These are phyloP conservation scores for Parascedosporium putredinis DNA, from an alignment of 2,329 filamentous ascomycete species.

Conservation along the genomic window DNA sequence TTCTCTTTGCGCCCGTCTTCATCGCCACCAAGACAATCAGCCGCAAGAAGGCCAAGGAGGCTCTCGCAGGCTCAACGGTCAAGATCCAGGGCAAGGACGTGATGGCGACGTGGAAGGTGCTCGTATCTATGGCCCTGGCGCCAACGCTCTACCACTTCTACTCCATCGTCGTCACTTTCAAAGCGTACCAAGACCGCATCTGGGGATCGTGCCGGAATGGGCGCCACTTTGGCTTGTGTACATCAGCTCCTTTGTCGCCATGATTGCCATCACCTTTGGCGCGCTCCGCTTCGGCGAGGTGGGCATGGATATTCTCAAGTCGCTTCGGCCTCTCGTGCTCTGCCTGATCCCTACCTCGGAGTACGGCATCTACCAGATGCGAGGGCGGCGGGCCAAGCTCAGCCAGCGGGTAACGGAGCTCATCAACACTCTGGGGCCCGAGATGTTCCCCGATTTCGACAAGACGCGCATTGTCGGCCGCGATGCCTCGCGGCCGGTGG, in stretches of 20 bases:
- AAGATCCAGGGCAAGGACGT: constrained; percentile 84
- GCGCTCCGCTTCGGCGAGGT: constrained; percentile 91
- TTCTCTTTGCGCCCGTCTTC: constrained; percentile 84
- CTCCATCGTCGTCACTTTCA: constrained; percentile 61
- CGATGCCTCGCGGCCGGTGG: constrained; percentile 18
- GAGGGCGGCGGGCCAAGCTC: constrained; percentile 60
- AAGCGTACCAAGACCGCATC: constrained; percentile 71
- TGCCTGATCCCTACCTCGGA: constrained; percentile 76
- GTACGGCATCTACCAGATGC: constrained; percentile 73
- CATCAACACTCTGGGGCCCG: constrained; percentile 90
- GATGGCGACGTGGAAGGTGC: constrained; percentile 87
- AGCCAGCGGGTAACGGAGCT: constrained; percentile 76
- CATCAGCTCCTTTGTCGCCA: constrained; percentile 64
- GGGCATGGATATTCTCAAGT: constrained; percentile 98
- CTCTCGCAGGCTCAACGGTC: constrained; percentile 74
- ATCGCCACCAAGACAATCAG: constrained; percentile 76
- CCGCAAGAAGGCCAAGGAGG: constrained; percentile 69
- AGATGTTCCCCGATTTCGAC: constrained; percentile 96
- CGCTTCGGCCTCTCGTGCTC: constrained; percentile 74
- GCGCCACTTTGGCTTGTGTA: constrained; percentile 72
- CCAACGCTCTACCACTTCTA: constrained; percentile 77
- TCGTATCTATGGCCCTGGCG: constrained; percentile 76
- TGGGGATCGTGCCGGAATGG: constrained; percentile 71
- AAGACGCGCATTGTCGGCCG: constrained; percentile 57
- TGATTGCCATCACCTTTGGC: constrained; percentile 82